These are phyloP conservation scores for Sonneratia alba DNA, from an alignment of 345 rosid species.

Conservation along the genomic window DNA sequence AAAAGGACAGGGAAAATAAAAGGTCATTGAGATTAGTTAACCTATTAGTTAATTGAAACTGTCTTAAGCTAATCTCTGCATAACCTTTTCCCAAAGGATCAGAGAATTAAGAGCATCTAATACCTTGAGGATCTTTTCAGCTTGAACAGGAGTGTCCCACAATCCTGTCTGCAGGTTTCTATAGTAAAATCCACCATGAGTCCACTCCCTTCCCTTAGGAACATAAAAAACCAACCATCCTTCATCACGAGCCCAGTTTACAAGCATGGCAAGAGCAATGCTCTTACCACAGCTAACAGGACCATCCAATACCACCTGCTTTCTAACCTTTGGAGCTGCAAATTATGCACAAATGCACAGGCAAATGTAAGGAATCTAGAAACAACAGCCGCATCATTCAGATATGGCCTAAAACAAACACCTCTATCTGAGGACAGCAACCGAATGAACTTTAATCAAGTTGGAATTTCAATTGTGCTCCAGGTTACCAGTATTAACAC, in stretches of 20 bases:
- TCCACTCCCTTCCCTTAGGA: conserved; percentile 80
- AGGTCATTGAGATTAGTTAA: neutral
- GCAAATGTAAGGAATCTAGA: neutral
- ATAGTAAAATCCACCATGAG: conserved; percentile 83
- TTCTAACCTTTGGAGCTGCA: conserved; percentile 52
- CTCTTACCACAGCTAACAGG: conserved; percentile 90
- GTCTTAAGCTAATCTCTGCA: neutral
- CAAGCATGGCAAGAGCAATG: conserved; percentile 86
- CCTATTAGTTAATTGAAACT: neutral
- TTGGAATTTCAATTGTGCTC: neutral
- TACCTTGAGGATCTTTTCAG: conserved; percentile 83
- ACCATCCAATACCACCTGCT: conserved; percentile 90
- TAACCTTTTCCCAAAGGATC: neutral
- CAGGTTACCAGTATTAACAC: neutral
- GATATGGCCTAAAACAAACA: neutral
- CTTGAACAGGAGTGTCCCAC: conserved; percentile 93
- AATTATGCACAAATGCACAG: neutral
- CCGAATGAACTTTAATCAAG: neutral
- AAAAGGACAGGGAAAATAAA: neutral
- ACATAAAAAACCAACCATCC: conserved; percentile 95
- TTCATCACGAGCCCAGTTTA: conserved; percentile 94
- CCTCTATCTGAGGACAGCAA: neutral
- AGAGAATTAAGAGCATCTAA: conserved; percentile 11
- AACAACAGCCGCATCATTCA: neutral
- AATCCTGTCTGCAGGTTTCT: conserved; percentile 71